A percentile compares a stretch with the other conserved stretches of the same genome.
Conservation (phyloP, 495 filamentous ascomycete genomes). For the Annulohypoxylon maeteangense region DNA sequence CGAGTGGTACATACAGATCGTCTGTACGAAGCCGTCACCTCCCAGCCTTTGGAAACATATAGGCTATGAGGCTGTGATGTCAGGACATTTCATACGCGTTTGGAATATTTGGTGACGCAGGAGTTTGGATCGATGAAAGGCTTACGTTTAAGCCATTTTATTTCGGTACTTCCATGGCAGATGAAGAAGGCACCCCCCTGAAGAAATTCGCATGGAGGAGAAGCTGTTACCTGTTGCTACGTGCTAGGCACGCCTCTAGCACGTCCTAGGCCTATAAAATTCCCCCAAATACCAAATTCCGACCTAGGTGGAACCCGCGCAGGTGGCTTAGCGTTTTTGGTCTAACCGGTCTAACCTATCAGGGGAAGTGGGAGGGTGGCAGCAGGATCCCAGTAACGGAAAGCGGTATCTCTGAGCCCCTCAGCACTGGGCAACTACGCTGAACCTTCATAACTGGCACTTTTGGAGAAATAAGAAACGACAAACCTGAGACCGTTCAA, state of each 20-base stretch:
- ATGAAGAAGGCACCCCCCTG: constrained; percentile 2
- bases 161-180: neutral
- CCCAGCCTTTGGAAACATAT: neutral
- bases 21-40: neutral
- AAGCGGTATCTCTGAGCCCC: constrained; percentile 24
- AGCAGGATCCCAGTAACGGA: neutral
- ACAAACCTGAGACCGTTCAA: constrained; percentile 1
- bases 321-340: constrained; percentile 24
- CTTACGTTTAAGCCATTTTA: constrained; percentile 8
- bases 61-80: neutral
- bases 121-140: neutral
- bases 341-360: constrained; percentile 19
- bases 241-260: neutral
- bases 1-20: constrained; percentile 14
- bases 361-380: constrained; percentile 34
- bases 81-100: neutral
- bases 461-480: constrained; percentile 1
- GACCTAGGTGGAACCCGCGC: neutral
- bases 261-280: neutral
- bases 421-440: constrained; percentile 23
- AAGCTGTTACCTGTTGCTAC: neutral
- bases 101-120: neutral
- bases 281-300: neutral
- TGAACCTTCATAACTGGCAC: neutral
- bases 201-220: constrained; percentile 12